Percentiles rank a stretch among this genome's conserved stretches.
These are phyloP conservation scores for Aspergillus cavernicola DNA, from an alignment of 495 filamentous ascomycete species.

Conservation along the genomic window DNA sequence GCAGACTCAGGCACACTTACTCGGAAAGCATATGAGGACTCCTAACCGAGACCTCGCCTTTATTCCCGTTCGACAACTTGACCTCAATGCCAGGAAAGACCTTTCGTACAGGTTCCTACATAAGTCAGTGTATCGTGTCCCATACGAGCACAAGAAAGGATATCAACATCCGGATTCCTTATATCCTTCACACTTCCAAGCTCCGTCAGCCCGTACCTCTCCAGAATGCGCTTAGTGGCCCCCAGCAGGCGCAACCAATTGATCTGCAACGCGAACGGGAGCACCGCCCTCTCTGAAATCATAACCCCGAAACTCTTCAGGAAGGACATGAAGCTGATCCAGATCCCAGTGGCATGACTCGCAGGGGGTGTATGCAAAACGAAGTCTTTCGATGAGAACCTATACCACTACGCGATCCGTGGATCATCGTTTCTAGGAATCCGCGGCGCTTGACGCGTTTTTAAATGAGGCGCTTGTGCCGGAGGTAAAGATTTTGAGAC, in stretches of 20 bases:
- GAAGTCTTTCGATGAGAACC: slow-evolving; percentile 23
- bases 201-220: slow-evolving; percentile 47
- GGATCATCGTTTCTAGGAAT: slow-evolving; percentile 24
- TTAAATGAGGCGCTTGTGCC: slow-evolving; percentile 47
- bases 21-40: too few species aligned
- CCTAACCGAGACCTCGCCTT: too few species aligned
- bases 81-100: too few species aligned
- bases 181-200: slow-evolving; percentile 40
- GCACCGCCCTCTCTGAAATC: slow-evolving; percentile 44
- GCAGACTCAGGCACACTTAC: too few species aligned
- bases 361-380: slow-evolving; percentile 43
- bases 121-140: too few species aligned
- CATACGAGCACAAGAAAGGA: too few species aligned
- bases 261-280: slow-evolving; percentile 43
- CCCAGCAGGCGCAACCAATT: slow-evolving; percentile 44
- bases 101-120: too few species aligned
- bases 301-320: slow-evolving; percentile 37
- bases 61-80: too few species aligned
- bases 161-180: slow-evolving; percentile 34
- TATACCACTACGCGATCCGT: slow-evolving; percentile 27
- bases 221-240: slow-evolving; percentile 34
- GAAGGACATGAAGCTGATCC: slow-evolving; percentile 45
- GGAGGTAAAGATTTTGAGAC: slow-evolving; percentile 39
- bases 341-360: slow-evolving; percentile 47
- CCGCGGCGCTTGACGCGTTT: slow-evolving; percentile 37